Evolutionary conservation across 1,284 basidiomycete genomes (phyloP).

Genomic region (Rhodotorula mucilaginosa): DNA sequence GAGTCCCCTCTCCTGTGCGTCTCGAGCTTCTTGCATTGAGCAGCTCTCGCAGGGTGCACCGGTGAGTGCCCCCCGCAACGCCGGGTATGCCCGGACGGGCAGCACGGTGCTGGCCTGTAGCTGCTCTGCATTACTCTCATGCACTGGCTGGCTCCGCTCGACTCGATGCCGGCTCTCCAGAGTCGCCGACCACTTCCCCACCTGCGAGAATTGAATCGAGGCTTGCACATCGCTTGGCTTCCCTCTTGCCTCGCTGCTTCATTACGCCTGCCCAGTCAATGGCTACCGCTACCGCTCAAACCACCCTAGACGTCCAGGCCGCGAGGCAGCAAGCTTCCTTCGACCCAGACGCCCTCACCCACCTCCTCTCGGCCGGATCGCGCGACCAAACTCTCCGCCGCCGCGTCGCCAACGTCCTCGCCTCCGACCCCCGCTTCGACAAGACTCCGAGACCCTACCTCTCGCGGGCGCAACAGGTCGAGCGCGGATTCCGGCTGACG

Average conservation of each 20-base stretch:
- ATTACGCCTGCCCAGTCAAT: not conserved
- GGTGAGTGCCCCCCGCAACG: no score
- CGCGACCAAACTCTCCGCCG: not conserved
- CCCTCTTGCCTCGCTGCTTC: not conserved
- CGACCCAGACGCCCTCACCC: conserved; percentile 10
- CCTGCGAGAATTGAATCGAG: not conserved
- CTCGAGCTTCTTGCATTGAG: no score
- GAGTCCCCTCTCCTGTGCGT: no score
- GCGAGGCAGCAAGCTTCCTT: conserved; percentile 26
- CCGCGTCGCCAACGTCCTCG: conserved; percentile 56
- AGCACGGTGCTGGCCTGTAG: no score
- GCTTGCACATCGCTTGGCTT: not conserved
- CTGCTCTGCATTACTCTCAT: no score
- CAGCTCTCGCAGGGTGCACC: no score
- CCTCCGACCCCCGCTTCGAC: conserved; percentile 63
- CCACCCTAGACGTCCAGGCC: conserved; percentile 24
- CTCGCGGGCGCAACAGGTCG: conserved; percentile 57
- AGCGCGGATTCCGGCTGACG: conserved; percentile 56
- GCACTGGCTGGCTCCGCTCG: no score
- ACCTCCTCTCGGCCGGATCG: conserved; percentile 11
- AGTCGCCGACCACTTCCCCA: not conserved
- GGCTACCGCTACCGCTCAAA: conserved; percentile 4
- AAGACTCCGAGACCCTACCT: conserved; percentile 61
- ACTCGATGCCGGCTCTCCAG: not conserved
- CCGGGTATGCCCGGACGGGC: no score